Percentiles rank a stretch among this genome's conserved stretches.
phyloP scores from a whole-genome alignment of 139 green algal genomes.

The Tetraselmis chui region DNA sequence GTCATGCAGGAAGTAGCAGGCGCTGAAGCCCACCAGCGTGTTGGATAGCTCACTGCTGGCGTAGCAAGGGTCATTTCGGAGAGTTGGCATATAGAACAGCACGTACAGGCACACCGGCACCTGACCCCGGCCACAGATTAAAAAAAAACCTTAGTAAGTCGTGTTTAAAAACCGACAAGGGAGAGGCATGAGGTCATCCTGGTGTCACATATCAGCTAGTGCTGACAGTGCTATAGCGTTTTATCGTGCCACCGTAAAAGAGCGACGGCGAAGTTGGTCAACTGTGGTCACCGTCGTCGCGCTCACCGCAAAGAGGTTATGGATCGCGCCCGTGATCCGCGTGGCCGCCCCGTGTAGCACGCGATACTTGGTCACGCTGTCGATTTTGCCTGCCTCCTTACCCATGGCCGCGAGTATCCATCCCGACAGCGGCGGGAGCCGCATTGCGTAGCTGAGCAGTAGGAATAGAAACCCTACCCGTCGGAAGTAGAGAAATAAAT shows the following conservation, averaged over 20 bases:
- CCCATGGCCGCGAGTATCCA: neutral
- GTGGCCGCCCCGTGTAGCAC: neutral
- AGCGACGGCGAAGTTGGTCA: no score
- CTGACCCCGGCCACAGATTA: neutral
- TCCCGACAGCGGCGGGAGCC: neutral
- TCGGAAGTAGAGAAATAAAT: no score
- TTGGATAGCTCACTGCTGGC: constrained; percentile 11
- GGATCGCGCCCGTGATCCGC: neutral
- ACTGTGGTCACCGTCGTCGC: no score
- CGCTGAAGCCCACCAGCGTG: constrained; percentile 20
- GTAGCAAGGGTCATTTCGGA: constrained; percentile 6
- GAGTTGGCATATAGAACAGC: neutral
- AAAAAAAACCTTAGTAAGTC: no score
- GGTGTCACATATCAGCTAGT: no score
- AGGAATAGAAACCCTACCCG: neutral
- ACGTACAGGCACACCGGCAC: neutral
- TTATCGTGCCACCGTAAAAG: no score
- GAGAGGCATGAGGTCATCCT: no score
- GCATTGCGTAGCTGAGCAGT: neutral
- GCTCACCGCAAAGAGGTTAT: neutral
- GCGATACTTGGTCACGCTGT: neutral
- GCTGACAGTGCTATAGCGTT: no score
- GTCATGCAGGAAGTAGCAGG: constrained; percentile 43
- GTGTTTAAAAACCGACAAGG: no score
- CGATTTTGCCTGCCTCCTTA: neutral